Base-by-base conservation (phyloP, 2,329 filamentous ascomycete species). In the Ophiostoma montium region DNA sequence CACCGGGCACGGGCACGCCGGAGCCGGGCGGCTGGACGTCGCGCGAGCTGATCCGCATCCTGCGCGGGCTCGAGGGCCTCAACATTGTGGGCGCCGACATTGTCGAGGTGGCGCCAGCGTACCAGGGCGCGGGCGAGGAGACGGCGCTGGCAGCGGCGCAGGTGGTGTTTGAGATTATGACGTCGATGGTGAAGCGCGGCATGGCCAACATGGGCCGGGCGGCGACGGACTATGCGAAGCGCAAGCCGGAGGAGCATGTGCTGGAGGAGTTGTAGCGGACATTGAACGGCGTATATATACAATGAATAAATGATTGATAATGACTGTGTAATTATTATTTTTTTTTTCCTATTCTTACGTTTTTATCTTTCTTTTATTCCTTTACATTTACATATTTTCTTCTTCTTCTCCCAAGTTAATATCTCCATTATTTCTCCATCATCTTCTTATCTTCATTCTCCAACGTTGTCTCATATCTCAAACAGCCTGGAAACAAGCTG, bases 21-120 rank as follows among this genome's bases (percentile, higher is more conserved):
- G 88, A 94, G 68, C 84, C 87, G 0, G 88, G 89, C 50, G 88
- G 88, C 35, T 95, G 88, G 88, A 92, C 86, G 6, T 94, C 84
- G 18, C 72, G 88, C 47, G 89, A 95, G 69, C 70, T 95, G 57
- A 90, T 94, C 55, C 72, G 84, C 12, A 86, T 95, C 51, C 65
- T 95, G 61, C 71, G 87, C 31, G 87, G 86, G 0, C 75, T 95
- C 38, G 88, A 95, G 67, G 76, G 71, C 0, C 63, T 95, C 62
- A 94, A 95, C 60, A 67, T 95, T 4, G 85, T 95, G 3, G 89
- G 87, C 1, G 89, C 87, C 0, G 89, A 95, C 65, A 77, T 95
- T 45, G 89, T 95, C 5, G 89, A 95, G 70, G 86, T 94, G 9
- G 79, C 82, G 39, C 88, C 88, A 0, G 84, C 84, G 12, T 95